Conservation (phyloP, 139 green algal genomes). For the Auxenochlorella pyrenoidosa region DNA sequence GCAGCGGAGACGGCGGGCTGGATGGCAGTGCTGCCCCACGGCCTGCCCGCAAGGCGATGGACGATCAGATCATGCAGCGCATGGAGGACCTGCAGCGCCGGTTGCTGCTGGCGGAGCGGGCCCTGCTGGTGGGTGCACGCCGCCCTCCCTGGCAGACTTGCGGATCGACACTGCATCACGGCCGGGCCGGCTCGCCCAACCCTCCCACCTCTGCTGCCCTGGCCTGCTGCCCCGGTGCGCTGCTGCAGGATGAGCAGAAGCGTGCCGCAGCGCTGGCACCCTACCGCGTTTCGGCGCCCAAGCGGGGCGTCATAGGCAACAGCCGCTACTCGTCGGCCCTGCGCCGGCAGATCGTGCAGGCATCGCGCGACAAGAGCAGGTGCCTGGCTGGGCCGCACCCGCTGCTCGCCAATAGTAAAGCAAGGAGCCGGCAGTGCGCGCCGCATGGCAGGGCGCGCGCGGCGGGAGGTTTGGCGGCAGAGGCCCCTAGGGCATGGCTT, state of each 20-base stretch:
- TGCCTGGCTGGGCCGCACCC: background rate
- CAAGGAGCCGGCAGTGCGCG: too few species aligned
- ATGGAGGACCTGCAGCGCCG: background rate
- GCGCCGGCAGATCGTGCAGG: constrained; percentile 57
- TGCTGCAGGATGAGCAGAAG: constrained; percentile 47
- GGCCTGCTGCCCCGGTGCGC: background rate
- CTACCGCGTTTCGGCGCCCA: constrained; percentile 64
- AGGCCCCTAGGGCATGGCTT: too few species aligned
- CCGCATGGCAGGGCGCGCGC: too few species aligned
- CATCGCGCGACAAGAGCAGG: constrained; percentile 44
- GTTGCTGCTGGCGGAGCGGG: constrained; percentile 1
- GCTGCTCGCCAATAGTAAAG: background rate
- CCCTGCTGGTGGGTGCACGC: background rate
- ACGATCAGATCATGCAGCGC: background rate
- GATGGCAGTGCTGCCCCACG: background rate
- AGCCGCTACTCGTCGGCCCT: constrained; percentile 66
- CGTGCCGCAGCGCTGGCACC: constrained; percentile 55
- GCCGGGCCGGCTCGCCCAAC: background rate
- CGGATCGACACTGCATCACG: background rate
- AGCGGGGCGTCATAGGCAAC: constrained; percentile 68
- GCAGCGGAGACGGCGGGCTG: background rate
- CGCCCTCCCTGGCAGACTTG: background rate
- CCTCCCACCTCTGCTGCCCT: background rate
- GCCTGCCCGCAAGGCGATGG: background rate
- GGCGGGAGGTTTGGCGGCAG: too few species aligned